Evolutionary conservation across 108 stramenopile species (phyloP).

Genomic region (Nitzschia sp.): DNA sequence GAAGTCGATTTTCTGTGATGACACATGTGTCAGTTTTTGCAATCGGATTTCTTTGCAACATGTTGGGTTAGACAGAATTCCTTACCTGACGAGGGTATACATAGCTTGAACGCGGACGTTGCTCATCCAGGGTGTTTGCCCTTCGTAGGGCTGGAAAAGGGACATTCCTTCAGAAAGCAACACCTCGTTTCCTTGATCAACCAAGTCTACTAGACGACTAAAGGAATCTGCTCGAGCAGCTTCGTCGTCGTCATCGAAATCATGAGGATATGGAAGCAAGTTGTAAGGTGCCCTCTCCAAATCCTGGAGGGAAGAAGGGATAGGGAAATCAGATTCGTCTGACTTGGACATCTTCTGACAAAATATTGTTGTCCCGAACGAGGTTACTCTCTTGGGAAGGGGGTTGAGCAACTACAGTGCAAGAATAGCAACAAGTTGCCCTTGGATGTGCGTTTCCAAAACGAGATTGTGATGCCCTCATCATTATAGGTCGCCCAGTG

Average conservation of each 20-base stretch:
- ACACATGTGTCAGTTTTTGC: background rate
- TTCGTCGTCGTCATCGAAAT: constrained; percentile 86
- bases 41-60: background rate
- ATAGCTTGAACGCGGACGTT: constrained; percentile 71
- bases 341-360: too few relatives aligned
- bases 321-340: constrained; percentile 49
- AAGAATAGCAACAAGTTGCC: too few relatives aligned
- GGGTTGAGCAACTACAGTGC: too few relatives aligned
- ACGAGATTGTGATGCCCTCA: too few relatives aligned
- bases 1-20: constrained; percentile 65
- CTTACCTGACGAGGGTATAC: constrained; percentile 80
- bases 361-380: too few relatives aligned
- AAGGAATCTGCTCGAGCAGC: constrained; percentile 80
- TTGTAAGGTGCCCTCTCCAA: constrained; percentile 85
- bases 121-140: constrained; percentile 61
- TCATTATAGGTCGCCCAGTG: too few relatives aligned
- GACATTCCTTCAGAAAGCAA: constrained; percentile 43
- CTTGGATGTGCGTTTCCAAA: too few relatives aligned
- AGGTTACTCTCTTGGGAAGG: too few relatives aligned
- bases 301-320: constrained; percentile 78
- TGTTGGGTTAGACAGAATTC: background rate
- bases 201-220: constrained; percentile 44
- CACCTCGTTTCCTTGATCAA: constrained; percentile 66
- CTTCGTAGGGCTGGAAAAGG: constrained; percentile 50
- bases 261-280: constrained; percentile 81